Evolutionary conservation across 192 early-diverging fungal genomes (phyloP), one percentile per base, ranked within the genome.

Genomic region (Powellomyces hirtus): DNA sequence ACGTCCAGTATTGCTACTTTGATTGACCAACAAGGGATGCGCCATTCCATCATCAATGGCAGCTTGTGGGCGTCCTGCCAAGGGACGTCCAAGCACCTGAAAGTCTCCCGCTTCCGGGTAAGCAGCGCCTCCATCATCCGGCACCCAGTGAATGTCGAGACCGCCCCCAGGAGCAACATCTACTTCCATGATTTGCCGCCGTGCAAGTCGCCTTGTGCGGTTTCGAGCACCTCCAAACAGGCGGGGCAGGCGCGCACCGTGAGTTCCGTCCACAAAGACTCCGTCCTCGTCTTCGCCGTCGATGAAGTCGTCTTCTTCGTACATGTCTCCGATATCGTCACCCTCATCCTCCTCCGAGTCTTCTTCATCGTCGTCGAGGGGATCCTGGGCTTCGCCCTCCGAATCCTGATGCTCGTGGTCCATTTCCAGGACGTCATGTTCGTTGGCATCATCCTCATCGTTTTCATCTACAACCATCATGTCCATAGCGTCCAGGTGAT

Each of bases 11-110:
- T 4, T 40, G 4, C 38, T 18, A 6, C 14, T 2, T 42, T 71
- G 78, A 56, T 88, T 85, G 22, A 85, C 75, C 36, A 91, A 74
- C 33, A 91, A 68, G 27, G 89, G 89, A 71, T 91, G 89, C 0
- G 85, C 79, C 42, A 83, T 81, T 38, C 80, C 80, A 61, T 89
- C 89, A n/a, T 75, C 77, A 7, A 59, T 52, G 38, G 70, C 68
- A 0, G 71, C 33, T n/a, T 68, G 36, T 16, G 10, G 10, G 22
- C 51, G 70, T 5, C 72, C 70, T 29, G 67, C 60, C 37, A 78
- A 64, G 16, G 71, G 72, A 36, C 81, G 31, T 7, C 78, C 72
- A 4, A 81, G 68, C n/a, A 83, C 59, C 42, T 70, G 46, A 45
- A 72, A 66, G 14, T 76, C 63, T 11, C 37, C 59, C 1, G 16